These are phyloP conservation scores for Gremmenia infestans DNA, from an alignment of 2,329 filamentous ascomycete genomes.

Conservation along the genomic window DNA sequence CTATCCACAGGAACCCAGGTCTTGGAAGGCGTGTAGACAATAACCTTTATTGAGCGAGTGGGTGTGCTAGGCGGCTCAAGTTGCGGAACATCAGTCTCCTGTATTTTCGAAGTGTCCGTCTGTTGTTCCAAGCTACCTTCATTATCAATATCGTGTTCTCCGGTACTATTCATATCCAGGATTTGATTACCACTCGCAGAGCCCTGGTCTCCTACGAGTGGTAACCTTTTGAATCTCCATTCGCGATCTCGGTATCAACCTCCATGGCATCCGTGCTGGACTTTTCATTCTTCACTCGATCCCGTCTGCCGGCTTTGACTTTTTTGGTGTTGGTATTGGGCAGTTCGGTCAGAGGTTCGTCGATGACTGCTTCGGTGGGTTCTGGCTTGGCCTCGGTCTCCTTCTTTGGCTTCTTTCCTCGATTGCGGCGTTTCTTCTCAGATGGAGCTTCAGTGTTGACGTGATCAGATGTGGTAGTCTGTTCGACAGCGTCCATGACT, in stretches of 20 bases:
- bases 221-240: slow-evolving; percentile 27
- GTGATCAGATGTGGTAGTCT: neutral
- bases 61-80: neutral
- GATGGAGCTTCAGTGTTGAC: neutral
- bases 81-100: neutral
- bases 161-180: slow-evolving; percentile 24
- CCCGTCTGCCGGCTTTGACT: slow-evolving; percentile 4
- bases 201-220: slow-evolving; percentile 34
- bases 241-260: slow-evolving; percentile 5
- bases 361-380: neutral
- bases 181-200: slow-evolving; percentile 31
- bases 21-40: slow-evolving; percentile 9
- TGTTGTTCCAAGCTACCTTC: neutral
- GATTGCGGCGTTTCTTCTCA: neutral
- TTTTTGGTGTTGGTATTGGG: slow-evolving; percentile 15
- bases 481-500: neutral
- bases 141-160: slow-evolving; percentile 4
- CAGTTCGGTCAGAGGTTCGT: slow-evolving; percentile 12
- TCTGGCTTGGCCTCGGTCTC: neutral
- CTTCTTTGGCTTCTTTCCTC: neutral
- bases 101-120: neutral
- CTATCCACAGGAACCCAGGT: neutral
- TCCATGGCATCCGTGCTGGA: neutral
- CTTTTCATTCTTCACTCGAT: slow-evolving; percentile 4
- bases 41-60: neutral